phyloP scores from a whole-genome alignment of 305 asterid species.

The Fraxinus greggii region DNA sequence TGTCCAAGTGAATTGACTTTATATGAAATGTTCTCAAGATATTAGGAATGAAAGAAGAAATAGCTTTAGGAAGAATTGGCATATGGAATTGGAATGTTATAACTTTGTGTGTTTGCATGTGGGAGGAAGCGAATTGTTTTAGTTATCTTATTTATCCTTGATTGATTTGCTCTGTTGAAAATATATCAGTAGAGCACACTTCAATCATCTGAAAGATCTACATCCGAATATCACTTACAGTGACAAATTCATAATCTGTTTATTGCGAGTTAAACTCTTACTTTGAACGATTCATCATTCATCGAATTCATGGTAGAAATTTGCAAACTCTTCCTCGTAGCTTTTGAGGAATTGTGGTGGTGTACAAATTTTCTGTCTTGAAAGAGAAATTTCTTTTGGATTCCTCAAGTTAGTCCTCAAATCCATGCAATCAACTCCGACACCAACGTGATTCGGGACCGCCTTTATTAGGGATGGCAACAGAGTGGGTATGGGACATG shows the following conservation, averaged over 20 bases:
- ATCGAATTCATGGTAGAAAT: background rate
- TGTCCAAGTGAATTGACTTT: background rate
- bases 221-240: background rate
- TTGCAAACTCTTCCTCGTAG: background rate
- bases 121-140: background rate
- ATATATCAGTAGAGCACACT: too few relatives aligned
- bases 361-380: background rate
- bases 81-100: background rate
- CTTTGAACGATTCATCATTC: background rate
- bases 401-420: too few relatives aligned
- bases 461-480: too few relatives aligned
- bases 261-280: background rate
- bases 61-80: background rate
- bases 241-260: background rate
- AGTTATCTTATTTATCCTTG: background rate
- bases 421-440: too few relatives aligned
- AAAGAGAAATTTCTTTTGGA: too few relatives aligned
- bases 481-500: too few relatives aligned
- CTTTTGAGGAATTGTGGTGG: background rate
- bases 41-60: background rate
- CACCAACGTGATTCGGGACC: too few relatives aligned
- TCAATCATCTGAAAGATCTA: too few relatives aligned
- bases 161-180: background rate
- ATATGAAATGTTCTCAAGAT: background rate
- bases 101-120: background rate